Evolutionary conservation across 163 green algal species (phyloP).

Genomic region (Chlorella variabilis): DNA sequence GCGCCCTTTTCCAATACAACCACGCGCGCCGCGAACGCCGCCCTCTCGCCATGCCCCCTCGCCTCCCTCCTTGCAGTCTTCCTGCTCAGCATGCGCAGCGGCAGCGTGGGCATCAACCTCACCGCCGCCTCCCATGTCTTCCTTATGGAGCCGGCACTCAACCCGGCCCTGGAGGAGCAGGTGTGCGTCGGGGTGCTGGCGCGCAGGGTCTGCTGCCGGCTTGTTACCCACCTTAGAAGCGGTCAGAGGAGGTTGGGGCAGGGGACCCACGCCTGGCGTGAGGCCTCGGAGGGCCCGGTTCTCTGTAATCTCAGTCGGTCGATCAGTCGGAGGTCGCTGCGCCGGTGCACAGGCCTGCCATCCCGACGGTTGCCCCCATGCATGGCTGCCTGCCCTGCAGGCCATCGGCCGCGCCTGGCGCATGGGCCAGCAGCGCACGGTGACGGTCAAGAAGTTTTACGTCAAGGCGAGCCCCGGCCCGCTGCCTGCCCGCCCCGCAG

Average conservation of each 20-base stretch:
- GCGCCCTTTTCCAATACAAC: too few species aligned
- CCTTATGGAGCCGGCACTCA: constrained; percentile 70
- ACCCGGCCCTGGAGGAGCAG: constrained; percentile 75
- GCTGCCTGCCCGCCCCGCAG: too few species aligned
- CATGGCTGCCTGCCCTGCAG: neutral
- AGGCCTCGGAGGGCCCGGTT: too few species aligned
- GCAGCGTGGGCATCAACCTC: constrained; percentile 79
- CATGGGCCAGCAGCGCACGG: constrained; percentile 71
- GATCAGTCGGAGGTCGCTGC: too few species aligned
- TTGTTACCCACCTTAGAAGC: too few species aligned
- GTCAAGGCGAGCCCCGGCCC: constrained; percentile 46
- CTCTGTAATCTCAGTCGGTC: too few species aligned
- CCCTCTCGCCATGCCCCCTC: neutral
- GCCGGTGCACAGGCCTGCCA: too few species aligned
- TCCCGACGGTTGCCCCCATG: too few species aligned
- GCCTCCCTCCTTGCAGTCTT: constrained; percentile 57
- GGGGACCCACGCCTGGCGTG: too few species aligned
- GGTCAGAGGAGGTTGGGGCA: too few species aligned
- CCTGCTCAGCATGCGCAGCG: constrained; percentile 68
- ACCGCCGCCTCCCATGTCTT: constrained; percentile 72
- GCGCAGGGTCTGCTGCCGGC: too few species aligned
- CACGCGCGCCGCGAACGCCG: too few species aligned
- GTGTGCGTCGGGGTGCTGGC: neutral
- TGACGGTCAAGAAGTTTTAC: constrained; percentile 68
- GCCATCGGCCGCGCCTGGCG: constrained; percentile 77